Base-by-base conservation (phyloP, 495 filamentous ascomycete genomes). In the Talaromyces wortmannii region DNA sequence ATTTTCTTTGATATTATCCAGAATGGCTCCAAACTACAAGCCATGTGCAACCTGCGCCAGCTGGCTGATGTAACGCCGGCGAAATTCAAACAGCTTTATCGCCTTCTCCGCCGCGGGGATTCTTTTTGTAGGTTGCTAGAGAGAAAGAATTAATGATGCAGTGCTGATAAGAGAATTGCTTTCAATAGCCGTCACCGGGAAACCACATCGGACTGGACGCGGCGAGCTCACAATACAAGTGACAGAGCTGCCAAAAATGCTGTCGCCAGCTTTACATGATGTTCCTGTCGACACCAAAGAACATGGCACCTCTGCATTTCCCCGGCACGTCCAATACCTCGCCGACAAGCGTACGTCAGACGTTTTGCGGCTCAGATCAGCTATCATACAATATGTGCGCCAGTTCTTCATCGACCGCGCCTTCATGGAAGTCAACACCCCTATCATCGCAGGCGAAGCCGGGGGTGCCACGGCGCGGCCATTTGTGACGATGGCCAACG, bases 401-500 rank as follows among this genome's bases (percentile, higher is more conserved):
- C 77, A 84, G 46, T 91, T 87, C 67, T 78, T 98, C 50, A 63
- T 85, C 42, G 77, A 84, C 23, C 71, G 81, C 10, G 77, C 78
- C 18, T 96, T 96, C 59, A 74, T 90, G 56, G 89, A 97, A 67
- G 89, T 97, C 31, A 87, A 85, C 59, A 98, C 94, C 1, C 94
- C 94, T 7, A 89, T 97, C 45, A 75, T 98, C 18, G 83, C 85
- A 2, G 79, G 82, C 29, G 73, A 78, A 42, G 89, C 90, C 11
- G 85, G 90, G 55, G 94, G 94, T 31, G 94, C 94, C 16, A 76
- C 83, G 46, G 94, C 94, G 32, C 84, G 89, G 33, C 90, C 94
- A 5, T 98, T 98, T 65, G 72, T 80, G 51, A 96, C 91, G 0
- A 67, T 73, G 29, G 82, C 89, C 3, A 86, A 81, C 3, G 89